phyloP scores from a whole-genome alignment of 495 filamentous ascomycete species.

The Penicillium mononematosum region DNA sequence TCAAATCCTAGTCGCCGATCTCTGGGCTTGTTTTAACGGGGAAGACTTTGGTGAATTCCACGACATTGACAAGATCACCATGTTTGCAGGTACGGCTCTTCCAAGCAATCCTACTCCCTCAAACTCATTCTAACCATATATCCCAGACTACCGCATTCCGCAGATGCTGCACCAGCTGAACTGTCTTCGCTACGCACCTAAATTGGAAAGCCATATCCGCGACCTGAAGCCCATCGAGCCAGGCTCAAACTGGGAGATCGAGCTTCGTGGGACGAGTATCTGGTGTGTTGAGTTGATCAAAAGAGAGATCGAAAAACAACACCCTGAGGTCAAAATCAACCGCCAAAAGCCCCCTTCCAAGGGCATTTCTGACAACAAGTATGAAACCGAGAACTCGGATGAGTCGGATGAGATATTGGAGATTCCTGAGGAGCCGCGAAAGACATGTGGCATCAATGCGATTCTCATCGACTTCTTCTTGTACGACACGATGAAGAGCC shows the following conservation, averaged over 20 bases:
- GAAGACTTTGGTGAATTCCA: constrained; percentile 75
- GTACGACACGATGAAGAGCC: constrained; percentile 87
- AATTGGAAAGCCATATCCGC: constrained; percentile 67
- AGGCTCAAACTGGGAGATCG: constrained; percentile 80
- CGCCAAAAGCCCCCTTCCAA: constrained; percentile 10
- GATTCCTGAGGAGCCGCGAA: constrained; percentile 21
- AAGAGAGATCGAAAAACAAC: constrained; percentile 69
- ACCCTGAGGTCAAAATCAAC: constrained; percentile 58
- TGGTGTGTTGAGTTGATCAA: constrained; percentile 91
- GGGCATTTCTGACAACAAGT: constrained; percentile 1
- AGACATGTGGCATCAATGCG: constrained; percentile 63
- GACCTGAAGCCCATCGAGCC: constrained; percentile 59
- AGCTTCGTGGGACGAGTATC: constrained; percentile 84
- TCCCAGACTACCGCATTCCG: constrained; percentile 85
- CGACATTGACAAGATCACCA: constrained; percentile 93
- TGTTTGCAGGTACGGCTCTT: constrained; percentile 71
- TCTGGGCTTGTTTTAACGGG: constrained; percentile 93
- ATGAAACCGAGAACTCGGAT: constrained; percentile 7
- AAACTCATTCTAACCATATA: constrained; percentile 4
- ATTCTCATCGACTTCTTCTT: constrained; percentile 95
- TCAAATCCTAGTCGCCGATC: constrained; percentile 91
- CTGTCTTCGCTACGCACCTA: constrained; percentile 79
- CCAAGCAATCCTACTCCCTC: background rate
- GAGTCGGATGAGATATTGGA: constrained; percentile 16
- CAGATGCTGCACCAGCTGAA: constrained; percentile 87